Conservation (phyloP, 805 yeast genomes). For the Tetrapisispora pingtungensis region DNA sequence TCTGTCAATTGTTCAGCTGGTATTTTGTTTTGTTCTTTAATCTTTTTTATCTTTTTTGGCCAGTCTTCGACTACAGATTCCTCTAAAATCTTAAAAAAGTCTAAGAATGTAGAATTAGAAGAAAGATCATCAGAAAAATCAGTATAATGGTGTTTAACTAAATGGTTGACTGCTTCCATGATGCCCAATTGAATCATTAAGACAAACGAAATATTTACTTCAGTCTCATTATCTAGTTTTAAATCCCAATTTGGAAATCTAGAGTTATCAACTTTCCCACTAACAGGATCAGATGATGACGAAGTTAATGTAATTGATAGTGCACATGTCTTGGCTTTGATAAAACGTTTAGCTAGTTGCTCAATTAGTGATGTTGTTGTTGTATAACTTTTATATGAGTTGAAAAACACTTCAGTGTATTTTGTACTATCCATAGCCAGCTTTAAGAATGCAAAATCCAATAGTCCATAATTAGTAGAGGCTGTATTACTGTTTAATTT, state of each 20-base stretch:
- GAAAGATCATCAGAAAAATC: slow-evolving; percentile 63
- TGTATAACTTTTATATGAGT: slow-evolving; percentile 58
- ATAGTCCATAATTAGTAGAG: slow-evolving; percentile 12
- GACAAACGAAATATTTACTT: slow-evolving; percentile 54
- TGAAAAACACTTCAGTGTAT: slow-evolving; percentile 58
- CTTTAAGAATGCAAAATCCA: slow-evolving; percentile 34
- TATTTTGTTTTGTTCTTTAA: slow-evolving; percentile 12
- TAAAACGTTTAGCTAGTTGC: slow-evolving; percentile 44
- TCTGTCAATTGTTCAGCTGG: slow-evolving; percentile 15
- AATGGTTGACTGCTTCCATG: slow-evolving; percentile 59
- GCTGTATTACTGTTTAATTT: too few species aligned
- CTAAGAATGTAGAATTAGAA: slow-evolving; percentile 51
- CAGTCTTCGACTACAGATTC: slow-evolving; percentile 48
- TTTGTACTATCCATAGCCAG: slow-evolving; percentile 54
- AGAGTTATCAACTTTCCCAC: slow-evolving; percentile 11
- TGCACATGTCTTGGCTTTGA: slow-evolving; percentile 56
- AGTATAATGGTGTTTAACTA: slow-evolving; percentile 62
- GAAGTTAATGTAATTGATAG: slow-evolving; percentile 35
- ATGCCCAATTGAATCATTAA: slow-evolving; percentile 76
- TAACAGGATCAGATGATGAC: slow-evolving; percentile 9
- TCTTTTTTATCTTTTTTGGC: slow-evolving; percentile 34
- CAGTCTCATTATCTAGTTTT: slow-evolving; percentile 31
- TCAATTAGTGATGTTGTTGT: slow-evolving; percentile 45
- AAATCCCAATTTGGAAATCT: slow-evolving; percentile 53
- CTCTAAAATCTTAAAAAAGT: slow-evolving; percentile 57